phyloP scores from a whole-genome alignment of 2,329 filamentous ascomycete genomes.

The Colletotrichum neosansevieriae region DNA sequence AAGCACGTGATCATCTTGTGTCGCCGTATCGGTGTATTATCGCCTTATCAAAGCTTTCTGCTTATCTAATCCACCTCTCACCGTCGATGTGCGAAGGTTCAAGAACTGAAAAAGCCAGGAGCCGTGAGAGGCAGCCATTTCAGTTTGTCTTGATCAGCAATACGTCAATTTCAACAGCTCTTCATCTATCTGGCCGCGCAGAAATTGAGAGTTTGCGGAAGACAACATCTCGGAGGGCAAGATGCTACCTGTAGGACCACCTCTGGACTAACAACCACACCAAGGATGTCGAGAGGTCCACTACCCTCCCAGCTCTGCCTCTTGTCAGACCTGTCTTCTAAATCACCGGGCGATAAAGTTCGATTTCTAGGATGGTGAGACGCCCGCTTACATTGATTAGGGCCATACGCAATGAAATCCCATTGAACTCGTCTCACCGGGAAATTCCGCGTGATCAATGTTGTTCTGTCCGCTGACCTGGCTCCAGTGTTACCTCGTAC shows the following conservation, averaged over 20 bases:
- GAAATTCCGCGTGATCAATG: neutral
- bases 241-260: neutral
- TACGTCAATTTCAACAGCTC: neutral
- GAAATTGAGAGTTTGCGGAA: neutral
- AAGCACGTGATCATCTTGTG: slow-evolving; percentile 23
- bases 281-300: slow-evolving; percentile 67
- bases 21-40: slow-evolving; percentile 1
- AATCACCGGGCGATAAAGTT: slow-evolving; percentile 78
- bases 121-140: neutral
- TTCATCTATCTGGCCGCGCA: neutral
- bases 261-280: neutral
- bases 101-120: neutral
- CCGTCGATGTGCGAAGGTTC: too few relatives aligned
- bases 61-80: neutral
- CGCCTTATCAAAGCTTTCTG: neutral
- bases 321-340: slow-evolving; percentile 68
- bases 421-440: neutral
- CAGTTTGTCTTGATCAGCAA: too few relatives aligned
- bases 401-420: slow-evolving; percentile 4
- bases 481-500: slow-evolving; percentile 63
- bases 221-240: neutral
- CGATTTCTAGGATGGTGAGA: slow-evolving; percentile 89
- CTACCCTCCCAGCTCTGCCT: slow-evolving; percentile 74
- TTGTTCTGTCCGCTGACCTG: slow-evolving; percentile 42
- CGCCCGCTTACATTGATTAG: slow-evolving; percentile 14